Base-by-base conservation (phyloP, 2,329 filamentous ascomycete species). In the Alternaria infectoria region DNA sequence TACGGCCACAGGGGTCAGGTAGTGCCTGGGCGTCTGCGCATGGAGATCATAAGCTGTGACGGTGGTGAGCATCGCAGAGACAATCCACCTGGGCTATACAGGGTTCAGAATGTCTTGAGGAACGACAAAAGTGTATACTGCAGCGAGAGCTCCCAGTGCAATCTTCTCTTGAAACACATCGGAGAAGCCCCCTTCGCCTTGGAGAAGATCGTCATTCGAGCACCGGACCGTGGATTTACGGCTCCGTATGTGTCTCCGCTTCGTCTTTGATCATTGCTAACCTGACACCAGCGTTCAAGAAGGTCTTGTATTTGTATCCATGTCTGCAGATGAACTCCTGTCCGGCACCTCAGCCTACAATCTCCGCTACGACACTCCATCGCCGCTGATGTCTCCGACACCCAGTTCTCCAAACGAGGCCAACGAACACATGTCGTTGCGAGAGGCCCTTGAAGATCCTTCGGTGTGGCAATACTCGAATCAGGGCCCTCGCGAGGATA, bases 11-110 rank as follows among this genome's bases (percentile, higher is more conserved):
- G 91, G 77, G 95, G 94, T 17, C 94, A 97, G 80, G 91, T 97
- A 15, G 91, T 96, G 64, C 88, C 93, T 0, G 94, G 93, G 4
- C 86, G 88, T 67, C 82, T 97, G 73, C 90, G 87, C 65, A 93
- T 97, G 92, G 92, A 97, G 76, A 89, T 97, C 66, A 87, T 92
- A 52, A 96, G 90, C 83, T 97, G 93, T 75, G 94, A 97, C 78
- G 93, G 93, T 44, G 93, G 94, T 46, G 83, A 85, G 62, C 87
- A 86, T 71, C 84, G 86, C 54, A 89, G 90, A 65, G 87, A 90
- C 70, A 81, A 79, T 17, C 76, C 84, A 58, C 81, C 84, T 11
- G 82, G 82, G 36, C 81, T 80, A 28, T 78, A 80, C 67, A 68
- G 69, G 17, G 72, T 79, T 12, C 92, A 94, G 70, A 97, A 97